Evolutionary conservation across 371 early-diverging fungal species (phyloP).

Genomic region (Dinochytrium kinnereticum): DNA sequence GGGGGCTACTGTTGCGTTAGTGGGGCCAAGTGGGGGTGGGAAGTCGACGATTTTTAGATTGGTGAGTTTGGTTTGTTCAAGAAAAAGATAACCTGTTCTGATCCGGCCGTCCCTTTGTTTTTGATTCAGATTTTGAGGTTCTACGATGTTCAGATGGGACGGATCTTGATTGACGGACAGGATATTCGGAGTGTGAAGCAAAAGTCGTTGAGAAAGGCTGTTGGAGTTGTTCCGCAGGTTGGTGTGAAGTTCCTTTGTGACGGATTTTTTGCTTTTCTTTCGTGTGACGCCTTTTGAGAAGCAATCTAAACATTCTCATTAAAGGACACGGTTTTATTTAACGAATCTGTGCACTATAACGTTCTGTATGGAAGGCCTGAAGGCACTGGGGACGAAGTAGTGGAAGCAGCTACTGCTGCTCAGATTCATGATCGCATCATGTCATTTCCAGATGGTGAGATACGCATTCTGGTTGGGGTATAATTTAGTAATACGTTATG

Average conservation of each 20-base stretch:
- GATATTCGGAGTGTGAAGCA: slow-evolving; percentile 44
- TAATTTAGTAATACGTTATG: background rate
- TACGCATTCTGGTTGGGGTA: background rate
- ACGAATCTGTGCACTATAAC: slow-evolving; percentile 50
- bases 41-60: slow-evolving; percentile 47
- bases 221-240: slow-evolving; percentile 16
- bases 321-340: slow-evolving; percentile 52
- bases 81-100: too few relatives aligned
- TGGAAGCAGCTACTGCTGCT: slow-evolving; percentile 80
- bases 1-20: slow-evolving; percentile 61
- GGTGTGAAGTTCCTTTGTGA: too few relatives aligned
- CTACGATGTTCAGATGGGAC: slow-evolving; percentile 81
- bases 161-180: slow-evolving; percentile 88
- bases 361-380: slow-evolving; percentile 48
- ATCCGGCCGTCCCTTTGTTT: too few relatives aligned
- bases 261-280: too few relatives aligned
- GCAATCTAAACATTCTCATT: too few relatives aligned
- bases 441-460: slow-evolving; percentile 47
- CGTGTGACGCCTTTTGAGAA: too few relatives aligned
- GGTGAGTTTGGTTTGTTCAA: slow-evolving; percentile 30
- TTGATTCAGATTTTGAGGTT: slow-evolving; percentile 44
- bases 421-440: slow-evolving; percentile 60
- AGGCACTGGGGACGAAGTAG: slow-evolving; percentile 65
- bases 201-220: slow-evolving; percentile 1
- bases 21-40: slow-evolving; percentile 45